phyloP scores from a whole-genome alignment of 1,284 basidiomycete species.

The Pisolithus thermaeus region DNA sequence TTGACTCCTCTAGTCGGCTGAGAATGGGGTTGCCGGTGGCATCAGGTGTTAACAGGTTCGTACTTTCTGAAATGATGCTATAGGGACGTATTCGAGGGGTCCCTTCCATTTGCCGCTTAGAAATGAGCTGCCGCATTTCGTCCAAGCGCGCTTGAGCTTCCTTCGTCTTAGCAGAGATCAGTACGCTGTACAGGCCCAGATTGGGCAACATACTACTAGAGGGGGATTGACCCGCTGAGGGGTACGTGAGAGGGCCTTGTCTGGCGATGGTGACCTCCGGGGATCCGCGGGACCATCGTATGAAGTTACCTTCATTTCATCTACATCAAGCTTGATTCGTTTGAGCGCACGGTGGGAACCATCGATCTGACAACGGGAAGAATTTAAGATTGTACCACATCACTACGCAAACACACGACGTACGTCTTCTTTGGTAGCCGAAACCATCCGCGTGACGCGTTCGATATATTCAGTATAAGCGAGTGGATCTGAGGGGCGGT shows the following conservation, averaged over 20 bases:
- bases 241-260: slow-evolving; percentile 42
- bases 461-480: slow-evolving; percentile 34
- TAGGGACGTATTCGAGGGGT: slow-evolving; percentile 42
- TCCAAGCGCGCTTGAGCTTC: slow-evolving; percentile 70
- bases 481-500: slow-evolving; percentile 14
- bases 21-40: slow-evolving; percentile 26
- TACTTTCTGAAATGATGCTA: slow-evolving; percentile 25
- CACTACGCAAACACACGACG: slow-evolving; percentile 16
- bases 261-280: slow-evolving; percentile 47
- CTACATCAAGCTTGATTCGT: slow-evolving; percentile 60
- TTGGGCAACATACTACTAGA: slow-evolving; percentile 35
- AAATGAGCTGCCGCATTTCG: slow-evolving; percentile 71
- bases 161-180: slow-evolving; percentile 42
- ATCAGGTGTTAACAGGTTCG: slow-evolving; percentile 16
- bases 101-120: slow-evolving; percentile 48
- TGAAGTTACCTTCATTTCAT: slow-evolving; percentile 31
- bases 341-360: slow-evolving; percentile 61
- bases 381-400: background rate
- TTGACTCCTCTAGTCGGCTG: slow-evolving; percentile 41
- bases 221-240: slow-evolving; percentile 34
- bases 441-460: slow-evolving; percentile 42
- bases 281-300: slow-evolving; percentile 29
- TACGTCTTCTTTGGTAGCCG: slow-evolving; percentile 66
- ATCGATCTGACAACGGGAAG: slow-evolving; percentile 46
- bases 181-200: slow-evolving; percentile 4